Evolutionary conservation across 2,329 filamentous ascomycete genomes (phyloP).

Genomic region (Geosmithia morbida): DNA sequence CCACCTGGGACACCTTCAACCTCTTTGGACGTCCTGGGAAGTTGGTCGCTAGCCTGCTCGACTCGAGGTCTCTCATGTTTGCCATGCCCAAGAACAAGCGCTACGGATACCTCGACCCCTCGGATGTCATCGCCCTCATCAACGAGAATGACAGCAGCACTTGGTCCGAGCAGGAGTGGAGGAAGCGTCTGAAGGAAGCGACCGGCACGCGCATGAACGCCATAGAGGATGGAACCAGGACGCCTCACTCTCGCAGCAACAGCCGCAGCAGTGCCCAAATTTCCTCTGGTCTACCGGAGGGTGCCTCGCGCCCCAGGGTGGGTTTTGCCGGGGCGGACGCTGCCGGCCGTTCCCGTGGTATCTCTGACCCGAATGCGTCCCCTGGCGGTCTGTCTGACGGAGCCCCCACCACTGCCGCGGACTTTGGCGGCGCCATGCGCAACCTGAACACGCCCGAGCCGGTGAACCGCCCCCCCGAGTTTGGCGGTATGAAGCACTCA

Average conservation of each 20-base stretch:
- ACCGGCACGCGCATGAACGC: slow-evolving; percentile 66
- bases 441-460: slow-evolving; percentile 55
- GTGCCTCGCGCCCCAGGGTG: slow-evolving; percentile 20
- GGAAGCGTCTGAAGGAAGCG: slow-evolving; percentile 74
- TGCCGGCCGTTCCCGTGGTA: slow-evolving; percentile 27
- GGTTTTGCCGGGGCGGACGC: slow-evolving; percentile 39
- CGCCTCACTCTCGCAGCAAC: slow-evolving; percentile 21
- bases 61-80: slow-evolving; percentile 90
- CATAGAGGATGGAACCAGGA: slow-evolving; percentile 32
- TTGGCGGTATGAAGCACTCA: slow-evolving; percentile 55
- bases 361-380: slow-evolving; percentile 26
- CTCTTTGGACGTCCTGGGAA: slow-evolving; percentile 82
- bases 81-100: slow-evolving; percentile 81
- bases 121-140: slow-evolving; percentile 73
- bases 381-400: slow-evolving; percentile 27
- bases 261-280: slow-evolving; percentile 34
- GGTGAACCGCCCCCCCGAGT: slow-evolving; percentile 57
- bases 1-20: slow-evolving; percentile 82
- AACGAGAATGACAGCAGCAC: slow-evolving; percentile 57
- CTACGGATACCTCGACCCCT: slow-evolving; percentile 80
- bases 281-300: slow-evolving; percentile 10
- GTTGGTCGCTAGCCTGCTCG: slow-evolving; percentile 74
- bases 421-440: slow-evolving; percentile 37
- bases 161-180: slow-evolving; percentile 85
- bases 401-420: neutral